phyloP scores from a whole-genome alignment of 2,329 filamentous ascomycete species.

The Clarireedia sp. region DNA sequence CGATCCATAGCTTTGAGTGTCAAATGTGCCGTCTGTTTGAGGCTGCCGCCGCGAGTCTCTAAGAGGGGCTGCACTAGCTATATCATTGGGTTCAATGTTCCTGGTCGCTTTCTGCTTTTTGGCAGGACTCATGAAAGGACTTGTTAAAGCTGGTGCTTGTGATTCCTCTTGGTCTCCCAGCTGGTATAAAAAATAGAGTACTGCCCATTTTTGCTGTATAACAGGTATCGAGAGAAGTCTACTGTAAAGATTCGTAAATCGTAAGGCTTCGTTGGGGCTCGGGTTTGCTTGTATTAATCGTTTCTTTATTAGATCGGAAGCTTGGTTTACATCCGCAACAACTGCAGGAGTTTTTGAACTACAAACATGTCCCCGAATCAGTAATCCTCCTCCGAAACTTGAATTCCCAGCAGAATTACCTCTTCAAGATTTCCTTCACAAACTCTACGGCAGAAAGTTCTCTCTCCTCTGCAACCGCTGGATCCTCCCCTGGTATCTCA shows the following conservation, averaged over 20 bases:
- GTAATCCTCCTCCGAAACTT: background rate
- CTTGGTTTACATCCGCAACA: conserved; percentile 67
- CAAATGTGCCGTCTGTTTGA: conserved; percentile 14
- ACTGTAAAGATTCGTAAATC: conserved; percentile 86
- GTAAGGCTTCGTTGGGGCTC: conserved; percentile 65
- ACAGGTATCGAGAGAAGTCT: conserved; percentile 85
- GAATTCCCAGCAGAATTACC: conserved; percentile 17
- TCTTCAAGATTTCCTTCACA: conserved; percentile 39
- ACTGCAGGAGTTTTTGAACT: conserved; percentile 27
- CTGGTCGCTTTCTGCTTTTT: conserved; percentile 13
- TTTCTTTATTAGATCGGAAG: conserved; percentile 84
- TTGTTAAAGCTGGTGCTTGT: conserved; percentile 21
- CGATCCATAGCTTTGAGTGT: conserved; percentile 30
- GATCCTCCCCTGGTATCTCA: conserved; percentile 54
- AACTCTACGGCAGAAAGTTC: conserved; percentile 53
- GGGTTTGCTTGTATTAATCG: conserved; percentile 73
- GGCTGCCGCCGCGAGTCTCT: conserved; percentile 9
- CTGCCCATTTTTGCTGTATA: conserved; percentile 92
- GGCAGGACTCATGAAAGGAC: conserved; percentile 28
- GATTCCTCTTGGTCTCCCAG: conserved; percentile 54
- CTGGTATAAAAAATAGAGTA: conserved; percentile 82
- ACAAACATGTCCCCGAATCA: conserved; percentile 10
- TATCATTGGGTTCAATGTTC: background rate
- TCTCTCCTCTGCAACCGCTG: conserved; percentile 59
- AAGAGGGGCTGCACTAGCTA: conserved; percentile 3